Conservation (phyloP, 192 early-diverging fungal genomes). For the Gonapodya sp. region DNA sequence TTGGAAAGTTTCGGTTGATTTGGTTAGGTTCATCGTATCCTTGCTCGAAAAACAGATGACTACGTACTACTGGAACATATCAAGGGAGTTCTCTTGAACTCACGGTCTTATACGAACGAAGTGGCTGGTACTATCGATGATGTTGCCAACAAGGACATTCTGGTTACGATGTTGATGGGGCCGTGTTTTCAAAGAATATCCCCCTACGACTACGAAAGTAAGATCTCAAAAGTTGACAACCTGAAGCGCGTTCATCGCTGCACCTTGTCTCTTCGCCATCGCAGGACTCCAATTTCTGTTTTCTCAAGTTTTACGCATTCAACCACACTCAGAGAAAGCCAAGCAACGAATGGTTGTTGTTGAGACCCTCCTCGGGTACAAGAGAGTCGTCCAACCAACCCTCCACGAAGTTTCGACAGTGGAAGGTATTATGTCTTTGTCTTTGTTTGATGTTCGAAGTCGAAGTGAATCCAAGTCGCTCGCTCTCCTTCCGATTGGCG, state of each 20-base stretch:
- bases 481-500: too few species aligned
- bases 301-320: conserved; percentile 34
- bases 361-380: conserved; percentile 44
- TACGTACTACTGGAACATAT: conserved; percentile 38
- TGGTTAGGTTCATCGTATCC: neutral
- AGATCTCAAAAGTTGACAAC: conserved; percentile 3
- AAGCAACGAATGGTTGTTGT: conserved; percentile 33
- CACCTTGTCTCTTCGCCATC: conserved; percentile 8
- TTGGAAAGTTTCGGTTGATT: conserved; percentile 9
- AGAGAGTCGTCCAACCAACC: conserved; percentile 28
- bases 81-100: conserved; percentile 25
- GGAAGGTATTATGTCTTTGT: too few species aligned
- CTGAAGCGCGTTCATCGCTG: neutral
- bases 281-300: conserved; percentile 44
- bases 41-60: conserved; percentile 27
- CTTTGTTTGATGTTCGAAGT: too few species aligned
- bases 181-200: conserved; percentile 33
- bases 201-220: conserved; percentile 60
- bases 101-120: conserved; percentile 28
- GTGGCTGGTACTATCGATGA: conserved; percentile 35
- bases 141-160: conserved; percentile 42
- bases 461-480: too few species aligned
- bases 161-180: conserved; percentile 35
- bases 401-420: conserved; percentile 35
- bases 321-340: conserved; percentile 30